These are phyloP conservation scores for Suillus subalutaceus DNA, from an alignment of 768 basidiomycete species.

Conservation along the genomic window DNA sequence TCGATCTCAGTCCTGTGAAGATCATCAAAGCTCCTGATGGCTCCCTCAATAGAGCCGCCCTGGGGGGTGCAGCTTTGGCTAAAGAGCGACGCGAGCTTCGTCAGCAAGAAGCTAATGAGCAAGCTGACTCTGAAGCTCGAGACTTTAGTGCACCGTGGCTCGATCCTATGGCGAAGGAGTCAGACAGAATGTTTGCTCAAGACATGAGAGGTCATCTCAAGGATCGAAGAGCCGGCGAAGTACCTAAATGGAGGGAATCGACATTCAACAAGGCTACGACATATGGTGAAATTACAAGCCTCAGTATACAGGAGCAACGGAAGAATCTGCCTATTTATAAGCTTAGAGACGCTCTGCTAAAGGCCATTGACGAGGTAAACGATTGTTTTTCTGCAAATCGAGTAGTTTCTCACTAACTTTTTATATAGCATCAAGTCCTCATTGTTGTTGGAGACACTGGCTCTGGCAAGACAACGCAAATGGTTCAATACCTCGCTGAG, in stretches of 20 bases:
- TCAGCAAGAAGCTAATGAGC: conserved; percentile 92
- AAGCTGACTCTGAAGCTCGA: conserved; percentile 90
- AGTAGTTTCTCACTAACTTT: conserved; percentile 20
- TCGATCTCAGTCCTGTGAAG: conserved; percentile 96
- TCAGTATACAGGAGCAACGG: conserved; percentile 94
- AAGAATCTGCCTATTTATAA: conserved; percentile 93
- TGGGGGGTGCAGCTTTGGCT: conserved; percentile 90
- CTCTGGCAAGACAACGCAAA: conserved; percentile 98
- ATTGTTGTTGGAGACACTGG: conserved; percentile 99
- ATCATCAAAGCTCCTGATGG: conserved; percentile 99
- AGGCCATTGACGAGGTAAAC: conserved; percentile 88
- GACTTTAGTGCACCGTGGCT: conserved; percentile 98
- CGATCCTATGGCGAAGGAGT: conserved; percentile 92
- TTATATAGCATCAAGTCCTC: conserved; percentile 73
- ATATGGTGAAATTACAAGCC: conserved; percentile 87
- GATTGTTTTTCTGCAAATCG: conserved; percentile 7
- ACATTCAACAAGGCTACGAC: conserved; percentile 96
- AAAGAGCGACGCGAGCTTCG: conserved; percentile 94
- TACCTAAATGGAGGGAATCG: conserved; percentile 89
- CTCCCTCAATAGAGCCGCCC: conserved; percentile 91
- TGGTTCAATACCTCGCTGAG: conserved; percentile 98
- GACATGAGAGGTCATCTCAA: conserved; percentile 83
- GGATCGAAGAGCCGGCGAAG: conserved; percentile 81
- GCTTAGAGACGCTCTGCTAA: conserved; percentile 83
- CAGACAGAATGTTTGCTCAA: conserved; percentile 90